Base-by-base conservation (phyloP, 805 yeast species). In the Myxozyma nipponensis region DNA sequence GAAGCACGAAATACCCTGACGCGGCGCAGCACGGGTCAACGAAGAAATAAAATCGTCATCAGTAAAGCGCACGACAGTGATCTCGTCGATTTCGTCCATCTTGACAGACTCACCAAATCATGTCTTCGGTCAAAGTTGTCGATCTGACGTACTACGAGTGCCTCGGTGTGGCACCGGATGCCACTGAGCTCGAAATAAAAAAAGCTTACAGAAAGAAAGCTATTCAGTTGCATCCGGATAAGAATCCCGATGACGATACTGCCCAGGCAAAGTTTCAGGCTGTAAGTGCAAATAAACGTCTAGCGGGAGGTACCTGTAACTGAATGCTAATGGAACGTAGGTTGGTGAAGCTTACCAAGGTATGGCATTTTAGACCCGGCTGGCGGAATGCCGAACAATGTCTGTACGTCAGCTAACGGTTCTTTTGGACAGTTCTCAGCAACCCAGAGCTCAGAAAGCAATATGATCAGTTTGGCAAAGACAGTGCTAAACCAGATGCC, bases 161-260 rank as follows among this genome's bases (percentile, higher is more conserved):
- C 15, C 72, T 93, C 44, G 86, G 79, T 34, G 83, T 91, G 17
- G 60, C 69, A 23, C 75, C 82, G 19, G 77, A 77, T 10, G 97
- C 97, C 18, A 76, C 85, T 0, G 82, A 82, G 3, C 72, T 78
- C 9, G 95, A 93, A 57, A 86, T 93, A 68, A 93, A 93, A 69
- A 88, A 88, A 66, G 95, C 97, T 0, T 93, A 93, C 69, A 77
- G 98, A 56, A 86, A 85, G 66, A 81, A 82, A 67, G 98, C 98
- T 5, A 84, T 91, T 68, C 75, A 74, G 50, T 85, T 86, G 44
- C 98, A 91, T 67, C 98, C 98, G 1, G 98, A 93, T 67, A 93
- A 93, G 72, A 88, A 91, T 64, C 96, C 95, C n/a, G 82, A 85
- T 62, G 95, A 93, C 66, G 95, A 93, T 37, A 77, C 79, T 10